Conservation (phyloP, 768 basidiomycete genomes). For the Leccinum incarnatum region DNA sequence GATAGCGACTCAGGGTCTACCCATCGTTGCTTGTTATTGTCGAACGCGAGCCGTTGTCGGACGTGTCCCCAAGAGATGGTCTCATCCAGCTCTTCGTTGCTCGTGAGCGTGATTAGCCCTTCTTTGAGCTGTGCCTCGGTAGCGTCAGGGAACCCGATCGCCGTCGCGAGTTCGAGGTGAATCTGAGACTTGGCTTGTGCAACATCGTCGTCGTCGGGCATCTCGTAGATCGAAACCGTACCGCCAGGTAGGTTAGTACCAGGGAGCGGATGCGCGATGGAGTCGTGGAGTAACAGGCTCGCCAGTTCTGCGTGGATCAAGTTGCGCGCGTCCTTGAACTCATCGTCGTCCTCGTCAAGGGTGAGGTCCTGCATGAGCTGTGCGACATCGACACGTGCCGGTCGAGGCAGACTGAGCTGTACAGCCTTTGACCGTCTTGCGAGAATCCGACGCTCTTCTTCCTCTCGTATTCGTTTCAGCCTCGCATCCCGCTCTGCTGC, state of each 20-base stretch:
- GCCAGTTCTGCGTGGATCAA: slow-evolving; percentile 79
- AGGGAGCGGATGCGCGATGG: slow-evolving; percentile 82
- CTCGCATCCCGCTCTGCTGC: slow-evolving; percentile 88
- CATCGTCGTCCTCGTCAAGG: slow-evolving; percentile 47
- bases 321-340: slow-evolving; percentile 48
- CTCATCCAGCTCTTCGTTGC: slow-evolving; percentile 61
- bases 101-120: slow-evolving; percentile 62
- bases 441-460: slow-evolving; percentile 76
- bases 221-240: slow-evolving; percentile 61
- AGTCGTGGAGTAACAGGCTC: slow-evolving; percentile 80
- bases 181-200: slow-evolving; percentile 67
- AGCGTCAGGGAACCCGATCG: slow-evolving; percentile 85
- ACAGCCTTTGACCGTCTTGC: slow-evolving; percentile 81
- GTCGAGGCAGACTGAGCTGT: slow-evolving; percentile 81
- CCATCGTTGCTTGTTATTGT: slow-evolving; percentile 57
- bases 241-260: slow-evolving; percentile 80
- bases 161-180: slow-evolving; percentile 73
- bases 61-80: slow-evolving; percentile 68
- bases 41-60: slow-evolving; percentile 62
- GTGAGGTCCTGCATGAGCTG: slow-evolving; percentile 59
- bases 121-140: slow-evolving; percentile 75
- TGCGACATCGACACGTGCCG: slow-evolving; percentile 74
- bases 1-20: slow-evolving; percentile 62
- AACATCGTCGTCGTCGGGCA: slow-evolving; percentile 77
- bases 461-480: slow-evolving; percentile 60